Evolutionary conservation across 305 asterid species (phyloP), one percentile per base, ranked within the genome.

Genomic region (Plantago coronopus): DNA sequence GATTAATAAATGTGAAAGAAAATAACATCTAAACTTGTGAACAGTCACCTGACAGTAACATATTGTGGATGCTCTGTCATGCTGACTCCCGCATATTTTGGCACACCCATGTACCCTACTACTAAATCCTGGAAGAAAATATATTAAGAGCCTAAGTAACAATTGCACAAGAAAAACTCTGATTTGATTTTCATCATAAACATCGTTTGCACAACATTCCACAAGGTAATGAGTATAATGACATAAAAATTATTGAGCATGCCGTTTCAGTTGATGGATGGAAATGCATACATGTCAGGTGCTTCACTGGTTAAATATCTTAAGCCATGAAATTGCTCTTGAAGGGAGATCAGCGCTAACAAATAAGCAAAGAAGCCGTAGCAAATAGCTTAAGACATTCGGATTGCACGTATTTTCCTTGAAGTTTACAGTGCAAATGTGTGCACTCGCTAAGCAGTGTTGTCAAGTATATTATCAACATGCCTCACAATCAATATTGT

Each of bases 81-180:
- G 84, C 89, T 79, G 72, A 93, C 72, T 59, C 94, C 95, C 44
- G 81, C 73, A 72, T 85, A 85, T 70, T 93, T 93, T 6, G 97
- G 97, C 54, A 93, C 97, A 21, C 97, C 97, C 97, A 89, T 93
- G 86, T 89, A 93, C 50, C 99, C 99, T 44, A 89, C 94, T 62
- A 93, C 97, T 88, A 93, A 48, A 80, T 93, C 99, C 97, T 88
- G 93, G 59, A 72, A 76, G 57, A 53, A 51, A 59, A 64, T 61
- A 61, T 57, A 13, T 63, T 45, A 46, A 22, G 16, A 38, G 44
- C 44, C 42, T 55, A 50, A 61, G 57, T 50, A 55, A 49, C 46
- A 54, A 55, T 29, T 54, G 22, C 48, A 64, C 66, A 66, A 51
- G 47, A 19, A 55, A 48, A 38, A 16, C n/a, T 50, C 45, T 60